A percentile compares a stretch with the other conserved stretches of the same genome.
phyloP scores from a whole-genome alignment of 768 basidiomycete species.

The Rhodotorula babjevae region DNA sequence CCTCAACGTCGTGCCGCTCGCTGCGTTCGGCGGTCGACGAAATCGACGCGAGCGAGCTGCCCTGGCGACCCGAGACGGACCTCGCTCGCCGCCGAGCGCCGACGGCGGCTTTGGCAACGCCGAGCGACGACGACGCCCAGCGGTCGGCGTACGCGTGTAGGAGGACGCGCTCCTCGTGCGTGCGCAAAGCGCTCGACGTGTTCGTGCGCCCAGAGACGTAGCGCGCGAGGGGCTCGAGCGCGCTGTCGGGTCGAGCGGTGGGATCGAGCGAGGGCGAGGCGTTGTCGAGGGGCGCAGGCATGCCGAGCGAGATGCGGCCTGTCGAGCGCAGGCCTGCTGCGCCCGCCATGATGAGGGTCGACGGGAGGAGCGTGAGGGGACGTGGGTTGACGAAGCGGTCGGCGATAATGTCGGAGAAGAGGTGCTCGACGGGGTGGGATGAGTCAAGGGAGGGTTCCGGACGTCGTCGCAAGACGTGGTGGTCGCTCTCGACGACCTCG shows the following conservation, averaged over 20 bases:
- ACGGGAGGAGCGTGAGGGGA: slow-evolving; percentile 17
- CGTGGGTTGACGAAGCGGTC: slow-evolving; percentile 14
- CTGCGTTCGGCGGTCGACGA: background rate
- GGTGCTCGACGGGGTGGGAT: background rate
- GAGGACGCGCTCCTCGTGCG: background rate
- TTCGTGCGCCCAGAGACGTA: background rate
- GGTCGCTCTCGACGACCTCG: slow-evolving; percentile 22
- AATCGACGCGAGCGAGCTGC: background rate
- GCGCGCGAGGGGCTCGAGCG: background rate
- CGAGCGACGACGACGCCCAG: slow-evolving; percentile 3
- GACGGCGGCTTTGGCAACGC: slow-evolving; percentile 14
- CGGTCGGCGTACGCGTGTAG: slow-evolving; percentile 7
- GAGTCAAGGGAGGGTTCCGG: background rate
- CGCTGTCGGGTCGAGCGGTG: no score
- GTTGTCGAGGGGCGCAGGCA: background rate
- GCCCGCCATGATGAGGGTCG: slow-evolving; percentile 7
- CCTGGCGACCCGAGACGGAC: background rate
- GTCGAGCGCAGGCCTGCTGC: slow-evolving; percentile 3
- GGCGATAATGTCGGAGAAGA: slow-evolving; percentile 8
- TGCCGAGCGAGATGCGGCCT: slow-evolving; percentile 12
- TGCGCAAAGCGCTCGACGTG: background rate
- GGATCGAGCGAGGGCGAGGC: background rate
- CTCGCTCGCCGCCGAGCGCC: background rate
- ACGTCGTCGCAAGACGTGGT: background rate
- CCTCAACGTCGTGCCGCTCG: background rate